Evolutionary conservation across 176 grass and related monocot species (phyloP).

Genomic region (Tuctoria greenei): DNA sequence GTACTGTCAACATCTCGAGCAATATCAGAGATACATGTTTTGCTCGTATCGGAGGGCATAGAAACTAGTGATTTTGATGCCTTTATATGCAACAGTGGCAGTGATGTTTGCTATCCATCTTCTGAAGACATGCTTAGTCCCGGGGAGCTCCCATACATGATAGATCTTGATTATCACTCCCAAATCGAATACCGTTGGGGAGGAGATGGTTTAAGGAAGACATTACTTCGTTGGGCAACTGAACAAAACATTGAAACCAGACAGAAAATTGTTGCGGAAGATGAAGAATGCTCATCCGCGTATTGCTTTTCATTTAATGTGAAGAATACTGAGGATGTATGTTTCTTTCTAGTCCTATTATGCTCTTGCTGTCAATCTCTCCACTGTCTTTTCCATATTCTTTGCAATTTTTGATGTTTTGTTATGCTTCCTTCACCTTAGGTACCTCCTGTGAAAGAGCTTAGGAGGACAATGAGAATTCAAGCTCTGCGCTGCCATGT

Average conservation of each 20-base stretch:
- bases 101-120: slow-evolving; percentile 73
- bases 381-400: neutral
- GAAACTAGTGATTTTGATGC: slow-evolving; percentile 78
- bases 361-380: slow-evolving; percentile 5
- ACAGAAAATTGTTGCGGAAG: slow-evolving; percentile 55
- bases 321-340: slow-evolving; percentile 62
- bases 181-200: slow-evolving; percentile 92
- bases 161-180: slow-evolving; percentile 79
- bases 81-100: slow-evolving; percentile 85
- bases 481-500: slow-evolving; percentile 83
- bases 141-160: slow-evolving; percentile 65
- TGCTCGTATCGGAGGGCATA: slow-evolving; percentile 56
- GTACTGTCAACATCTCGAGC: slow-evolving; percentile 61
- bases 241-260: slow-evolving; percentile 55
- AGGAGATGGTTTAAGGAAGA: slow-evolving; percentile 80
- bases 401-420: slow-evolving; percentile 6
- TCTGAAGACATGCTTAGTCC: slow-evolving; percentile 67
- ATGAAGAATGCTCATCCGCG: slow-evolving; percentile 61
- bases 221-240: slow-evolving; percentile 66
- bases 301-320: slow-evolving; percentile 80
- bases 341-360: slow-evolving; percentile 26
- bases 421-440: slow-evolving; percentile 38
- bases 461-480: slow-evolving; percentile 77
- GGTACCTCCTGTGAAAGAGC: slow-evolving; percentile 75
- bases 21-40: slow-evolving; percentile 60